Base-by-base conservation (phyloP, 2,329 filamentous ascomycete species). In the Amesomyces nigricolor region DNA sequence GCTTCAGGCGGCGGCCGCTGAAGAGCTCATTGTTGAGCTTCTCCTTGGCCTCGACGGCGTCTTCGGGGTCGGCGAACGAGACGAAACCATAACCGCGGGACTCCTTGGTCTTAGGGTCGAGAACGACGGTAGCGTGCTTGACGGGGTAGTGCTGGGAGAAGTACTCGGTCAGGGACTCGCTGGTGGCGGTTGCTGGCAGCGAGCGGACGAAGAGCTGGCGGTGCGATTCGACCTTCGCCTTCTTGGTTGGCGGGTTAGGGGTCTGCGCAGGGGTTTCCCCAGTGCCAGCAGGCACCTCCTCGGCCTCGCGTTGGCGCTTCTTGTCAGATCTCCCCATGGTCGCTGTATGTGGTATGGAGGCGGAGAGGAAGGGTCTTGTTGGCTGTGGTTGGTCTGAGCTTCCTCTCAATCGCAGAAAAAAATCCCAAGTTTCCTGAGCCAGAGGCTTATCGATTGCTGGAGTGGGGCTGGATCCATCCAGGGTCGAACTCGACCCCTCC, bases 71-170 rank as follows among this genome's bases (percentile, higher is more conserved):
- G 64, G 91, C 89, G 66, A 99, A 94, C 2, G 94, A 97, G 55
- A 99, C 92, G 72, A 99, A 99, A 51, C 94, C 94, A 71, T 91
- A 99, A 16, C 94, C 92, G 68, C 89, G 87, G 13, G 90, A 96
- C 63, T 85, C 77, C 67, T 96, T 96, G 2, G 91, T 95, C 61
- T 85, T 78, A 14, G 88, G 84, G 69, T 99, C 92, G 54, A 87
- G 75, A 39, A 99, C 91, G 4, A 95, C 91, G n/a, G 88, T 89
- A 51, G 94, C 92, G 72, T 97, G 92, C 72, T 96, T 97, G 68
- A 99, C 83, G 7, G 95, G 91, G 66, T 89, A 97, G 57, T 91
- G 88, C 70, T 96, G 84, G 6, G 94, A 97, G 73, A 99, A 99
- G 71, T 91, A 87, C 57, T 90, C 86, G 57, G 91, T 89, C 60